Percentiles rank a stretch among this genome's conserved stretches.
Conservation (phyloP, 1,139 yeast species). For the Arxiozyma heterogenica region DNA sequence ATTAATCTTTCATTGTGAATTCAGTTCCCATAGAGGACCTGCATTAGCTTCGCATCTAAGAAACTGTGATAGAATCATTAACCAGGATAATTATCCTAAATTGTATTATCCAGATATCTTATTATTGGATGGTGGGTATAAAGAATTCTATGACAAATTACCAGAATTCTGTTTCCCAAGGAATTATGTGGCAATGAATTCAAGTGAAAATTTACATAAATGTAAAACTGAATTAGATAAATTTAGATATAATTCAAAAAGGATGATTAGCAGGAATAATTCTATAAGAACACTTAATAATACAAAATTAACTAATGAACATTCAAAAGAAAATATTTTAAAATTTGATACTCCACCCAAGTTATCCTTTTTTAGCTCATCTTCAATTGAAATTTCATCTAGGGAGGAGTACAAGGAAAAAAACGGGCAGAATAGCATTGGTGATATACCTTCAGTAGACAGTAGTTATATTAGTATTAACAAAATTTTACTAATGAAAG, state of each 20-base stretch:
- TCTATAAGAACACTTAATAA: constrained; percentile 24
- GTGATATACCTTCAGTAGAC: constrained; percentile 2
- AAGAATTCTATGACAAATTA: constrained; percentile 51
- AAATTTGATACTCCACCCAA: constrained; percentile 24
- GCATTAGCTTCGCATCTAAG: constrained; percentile 81
- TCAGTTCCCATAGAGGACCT: constrained; percentile 87
- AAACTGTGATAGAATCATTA: constrained; percentile 67
- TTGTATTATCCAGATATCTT: constrained; percentile 82
- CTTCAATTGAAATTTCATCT: constrained; percentile 10
- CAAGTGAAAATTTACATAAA: constrained; percentile 50
- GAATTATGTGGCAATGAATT: constrained; percentile 82
- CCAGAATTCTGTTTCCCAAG: constrained; percentile 55
- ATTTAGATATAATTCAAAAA: constrained; percentile 53
- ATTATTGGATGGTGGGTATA: constrained; percentile 86
- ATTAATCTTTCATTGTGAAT: constrained; percentile 87
- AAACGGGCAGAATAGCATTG: neutral
- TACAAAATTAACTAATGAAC: constrained; percentile 2
- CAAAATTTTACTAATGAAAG: constrained; percentile 14
- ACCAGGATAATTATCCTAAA: constrained; percentile 68
- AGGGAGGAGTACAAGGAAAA: constrained; percentile 5
- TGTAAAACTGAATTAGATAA: constrained; percentile 68
- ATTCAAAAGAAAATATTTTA: constrained; percentile 1
- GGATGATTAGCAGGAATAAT: constrained; percentile 33
- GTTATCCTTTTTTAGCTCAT: constrained; percentile 10
- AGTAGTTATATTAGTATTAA: constrained; percentile 7